These are phyloP conservation scores for Pseudopyrenochaeta lycopersici DNA, from an alignment of 2,329 filamentous ascomycete genomes.

Conservation along the genomic window DNA sequence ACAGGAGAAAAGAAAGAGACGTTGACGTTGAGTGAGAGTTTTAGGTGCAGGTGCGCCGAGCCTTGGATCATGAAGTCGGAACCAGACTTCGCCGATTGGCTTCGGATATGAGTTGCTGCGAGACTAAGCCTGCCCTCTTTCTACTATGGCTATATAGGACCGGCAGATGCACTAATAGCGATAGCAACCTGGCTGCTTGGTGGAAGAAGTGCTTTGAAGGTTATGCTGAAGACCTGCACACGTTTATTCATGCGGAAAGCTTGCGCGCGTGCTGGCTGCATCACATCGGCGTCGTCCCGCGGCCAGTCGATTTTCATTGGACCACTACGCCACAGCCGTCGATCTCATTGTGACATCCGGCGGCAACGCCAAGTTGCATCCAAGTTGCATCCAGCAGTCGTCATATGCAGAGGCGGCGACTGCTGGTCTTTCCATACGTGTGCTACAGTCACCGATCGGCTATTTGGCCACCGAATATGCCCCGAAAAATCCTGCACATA, in stretches of 20 bases:
- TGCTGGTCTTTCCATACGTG: too few relatives aligned
- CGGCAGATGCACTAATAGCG: conserved; percentile 9
- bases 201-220: not conserved
- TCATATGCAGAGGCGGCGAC: conserved; percentile 7
- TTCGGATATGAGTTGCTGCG: conserved; percentile 21
- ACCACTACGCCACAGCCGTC: conserved; percentile 27
- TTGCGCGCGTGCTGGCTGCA: not conserved
- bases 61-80: conserved; percentile 33
- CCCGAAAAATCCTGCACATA: not conserved
- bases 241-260: conserved; percentile 12
- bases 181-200: conserved; percentile 18
- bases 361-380: conserved; percentile 7
- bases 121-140: conserved; percentile 23
- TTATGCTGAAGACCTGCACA: conserved; percentile 4
- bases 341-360: conserved; percentile 22
- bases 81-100: conserved; percentile 34
- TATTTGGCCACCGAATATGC: conserved; percentile 3
- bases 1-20: conserved; percentile 26
- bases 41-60: conserved; percentile 30
- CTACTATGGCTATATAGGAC: conserved; percentile 14
- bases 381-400: conserved; percentile 1
- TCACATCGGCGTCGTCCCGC: conserved; percentile 21
- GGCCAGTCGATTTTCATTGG: conserved; percentile 16
- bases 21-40: conserved; percentile 38
- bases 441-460: conserved; percentile 2